Evolutionary conservation across 495 filamentous ascomycete species (phyloP).

Genomic region (Penicillium nucicola): DNA sequence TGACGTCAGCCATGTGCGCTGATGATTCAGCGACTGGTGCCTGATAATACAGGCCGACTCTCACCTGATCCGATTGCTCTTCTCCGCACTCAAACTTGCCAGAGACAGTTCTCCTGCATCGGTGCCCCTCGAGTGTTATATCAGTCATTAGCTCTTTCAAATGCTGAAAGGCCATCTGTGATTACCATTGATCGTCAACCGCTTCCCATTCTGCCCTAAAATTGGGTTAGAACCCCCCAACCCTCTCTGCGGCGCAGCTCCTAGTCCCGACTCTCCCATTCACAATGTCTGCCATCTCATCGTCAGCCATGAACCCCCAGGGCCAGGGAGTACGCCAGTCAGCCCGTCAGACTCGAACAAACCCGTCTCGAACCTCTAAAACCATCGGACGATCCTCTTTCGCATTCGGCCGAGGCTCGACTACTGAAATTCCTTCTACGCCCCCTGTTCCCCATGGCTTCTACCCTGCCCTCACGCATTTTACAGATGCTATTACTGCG

Average conservation of each 20-base stretch:
- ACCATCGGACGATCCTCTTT: conserved; percentile 51
- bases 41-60: conserved; percentile 19
- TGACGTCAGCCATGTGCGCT: conserved; percentile 17
- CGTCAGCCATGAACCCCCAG: conserved; percentile 31
- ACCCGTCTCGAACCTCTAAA: conserved; percentile 56
- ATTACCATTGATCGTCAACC: conserved; percentile 10
- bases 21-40: conserved; percentile 23
- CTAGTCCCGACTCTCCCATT: conserved; percentile 18
- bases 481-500: conserved; percentile 87
- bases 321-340: conserved; percentile 47
- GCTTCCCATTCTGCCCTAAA: not conserved
- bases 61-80: conserved; percentile 31
- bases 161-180: not conserved
- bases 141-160: conserved; percentile 1
- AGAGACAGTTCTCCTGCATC: conserved; percentile 6
- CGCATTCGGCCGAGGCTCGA: conserved; percentile 38
- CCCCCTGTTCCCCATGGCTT: conserved; percentile 56
- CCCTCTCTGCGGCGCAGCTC: conserved; percentile 14
- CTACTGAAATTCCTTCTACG: conserved; percentile 29
- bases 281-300: conserved; percentile 31
- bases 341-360: conserved; percentile 58
- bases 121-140: not conserved
- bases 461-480: conserved; percentile 91
- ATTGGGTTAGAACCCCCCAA: conserved; percentile 6
- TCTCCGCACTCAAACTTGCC: conserved; percentile 34